Evolutionary conservation across 768 basidiomycete genomes (phyloP).

Genomic region (Lentinus brumalis): DNA sequence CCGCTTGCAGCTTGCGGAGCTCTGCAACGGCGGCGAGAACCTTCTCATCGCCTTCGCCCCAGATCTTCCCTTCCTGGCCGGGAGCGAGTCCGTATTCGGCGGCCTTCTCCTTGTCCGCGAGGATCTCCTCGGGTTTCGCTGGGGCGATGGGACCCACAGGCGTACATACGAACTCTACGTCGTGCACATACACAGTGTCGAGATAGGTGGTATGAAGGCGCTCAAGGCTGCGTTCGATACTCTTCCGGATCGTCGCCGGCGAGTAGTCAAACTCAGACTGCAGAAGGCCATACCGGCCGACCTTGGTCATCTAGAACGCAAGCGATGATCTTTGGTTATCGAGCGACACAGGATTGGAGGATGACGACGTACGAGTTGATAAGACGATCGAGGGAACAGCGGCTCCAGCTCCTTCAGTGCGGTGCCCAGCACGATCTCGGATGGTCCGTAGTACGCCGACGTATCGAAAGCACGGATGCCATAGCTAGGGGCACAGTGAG

Average conservation of each 20-base stretch:
- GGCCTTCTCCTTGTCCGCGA: conserved; percentile 54
- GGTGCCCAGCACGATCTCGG: conserved; percentile 75
- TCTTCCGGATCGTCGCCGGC: conserved; percentile 62
- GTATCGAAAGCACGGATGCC: conserved; percentile 85
- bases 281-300: conserved; percentile 68
- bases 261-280: conserved; percentile 71
- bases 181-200: conserved; percentile 82
- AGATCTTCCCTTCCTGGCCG: conserved; percentile 57
- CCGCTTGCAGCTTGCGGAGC: conserved; percentile 66
- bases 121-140: conserved; percentile 59
- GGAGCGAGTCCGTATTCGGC: conserved; percentile 64
- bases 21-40: conserved; percentile 69
- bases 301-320: conserved; percentile 73
- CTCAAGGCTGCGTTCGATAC: conserved; percentile 64
- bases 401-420: conserved; percentile 56
- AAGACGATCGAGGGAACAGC: conserved; percentile 79
- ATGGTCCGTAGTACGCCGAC: conserved; percentile 76
- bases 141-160: conserved; percentile 47
- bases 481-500: conserved; percentile 49
- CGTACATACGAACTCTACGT: conserved; percentile 76
- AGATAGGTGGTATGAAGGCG: conserved; percentile 77
- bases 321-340: background rate
- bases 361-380: conserved; percentile 58
- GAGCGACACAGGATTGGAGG: background rate
- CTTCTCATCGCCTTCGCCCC: conserved; percentile 71